phyloP scores from a whole-genome alignment of 805 yeast genomes.

The Ogataea parapolymorpha region DNA sequence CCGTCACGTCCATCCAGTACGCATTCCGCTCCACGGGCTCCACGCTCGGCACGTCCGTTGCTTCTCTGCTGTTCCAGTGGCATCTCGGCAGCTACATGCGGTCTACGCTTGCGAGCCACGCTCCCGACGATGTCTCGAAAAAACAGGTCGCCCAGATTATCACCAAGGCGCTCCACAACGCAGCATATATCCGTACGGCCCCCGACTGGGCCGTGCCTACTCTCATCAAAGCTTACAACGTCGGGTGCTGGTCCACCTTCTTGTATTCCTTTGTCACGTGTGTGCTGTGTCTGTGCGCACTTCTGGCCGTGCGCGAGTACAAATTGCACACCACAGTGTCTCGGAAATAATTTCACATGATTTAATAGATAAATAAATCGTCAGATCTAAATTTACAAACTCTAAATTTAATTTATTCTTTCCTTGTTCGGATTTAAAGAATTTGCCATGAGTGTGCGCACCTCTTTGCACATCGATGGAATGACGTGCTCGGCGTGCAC shows the following conservation, averaged over 20 bases:
- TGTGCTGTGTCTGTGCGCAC: conserved; percentile 11
- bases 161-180: conserved; percentile 49
- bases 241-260: conserved; percentile 53
- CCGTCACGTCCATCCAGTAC: conserved; percentile 64
- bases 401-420: neutral
- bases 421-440: conserved; percentile 1
- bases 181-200: conserved; percentile 52
- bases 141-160: conserved; percentile 43
- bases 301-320: conserved; percentile 30
- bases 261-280: conserved; percentile 40
- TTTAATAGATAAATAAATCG: neutral
- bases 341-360: conserved; percentile 27
- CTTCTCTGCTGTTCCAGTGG: conserved; percentile 58
- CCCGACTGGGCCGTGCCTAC: conserved; percentile 49
- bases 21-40: conserved; percentile 67
- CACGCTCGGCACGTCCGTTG: conserved; percentile 60
- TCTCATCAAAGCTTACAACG: conserved; percentile 48
- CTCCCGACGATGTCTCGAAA: conserved; percentile 36
- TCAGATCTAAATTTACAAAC: neutral
- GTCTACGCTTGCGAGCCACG: conserved; percentile 30
- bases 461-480: conserved; percentile 46
- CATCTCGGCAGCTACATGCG: conserved; percentile 34
- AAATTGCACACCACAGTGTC: conserved; percentile 50
- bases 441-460: neutral
- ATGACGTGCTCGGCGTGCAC: conserved; percentile 94